Base-by-base conservation (phyloP, 2,329 filamentous ascomycete genomes). In the Alternaria sp. region DNA sequence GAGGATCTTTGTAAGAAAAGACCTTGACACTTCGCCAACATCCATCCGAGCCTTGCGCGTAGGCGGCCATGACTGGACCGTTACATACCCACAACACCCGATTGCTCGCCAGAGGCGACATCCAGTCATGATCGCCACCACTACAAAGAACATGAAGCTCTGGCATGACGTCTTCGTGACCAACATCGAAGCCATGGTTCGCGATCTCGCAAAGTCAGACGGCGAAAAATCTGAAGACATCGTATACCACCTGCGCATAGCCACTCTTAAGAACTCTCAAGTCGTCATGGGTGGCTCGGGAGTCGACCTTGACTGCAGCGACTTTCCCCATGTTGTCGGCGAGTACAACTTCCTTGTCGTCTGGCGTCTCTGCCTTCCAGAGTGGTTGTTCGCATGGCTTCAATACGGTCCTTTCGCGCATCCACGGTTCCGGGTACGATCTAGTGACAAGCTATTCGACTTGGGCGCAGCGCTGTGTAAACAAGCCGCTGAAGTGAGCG, bases 271-370 rank as follows among this genome's bases (percentile, higher is more conserved):
- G 36, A 69, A 67, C 51, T 69, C 66, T 0, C 66, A 67, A 51
- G 57, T 66, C 16, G 59, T 69, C 49, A 67, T 69, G 61, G 66
- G 64, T 36, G 66, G 66, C 3, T 62, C 64, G 7, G 48, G n/a
- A 16, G 66, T 66, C 7, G 59, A 69, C 24, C 41, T 69, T 3
- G 66, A 67, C 20, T 36, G 57, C 1, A 22, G 16, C 4, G 62
- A 64, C 26, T 69, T 69, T n/a, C 66, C 66, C 4, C 58, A 32
- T 6, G 59, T 67, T 11, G 65, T 69, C 8, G 66, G 66, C 18
- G 64, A 69, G 32, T 69, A 69, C 28, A 69, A 69, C 30, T 69
- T 69, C 28, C 66, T 66, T 7, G 66, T 69, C 1, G 63, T 69
- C 6, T 69, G 66, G 66, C 51, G 66, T 11, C 59, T 69, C 6